These are phyloP conservation scores for Coprinopsis strossmayeri DNA, from an alignment of 768 basidiomycete species.

Conservation along the genomic window DNA sequence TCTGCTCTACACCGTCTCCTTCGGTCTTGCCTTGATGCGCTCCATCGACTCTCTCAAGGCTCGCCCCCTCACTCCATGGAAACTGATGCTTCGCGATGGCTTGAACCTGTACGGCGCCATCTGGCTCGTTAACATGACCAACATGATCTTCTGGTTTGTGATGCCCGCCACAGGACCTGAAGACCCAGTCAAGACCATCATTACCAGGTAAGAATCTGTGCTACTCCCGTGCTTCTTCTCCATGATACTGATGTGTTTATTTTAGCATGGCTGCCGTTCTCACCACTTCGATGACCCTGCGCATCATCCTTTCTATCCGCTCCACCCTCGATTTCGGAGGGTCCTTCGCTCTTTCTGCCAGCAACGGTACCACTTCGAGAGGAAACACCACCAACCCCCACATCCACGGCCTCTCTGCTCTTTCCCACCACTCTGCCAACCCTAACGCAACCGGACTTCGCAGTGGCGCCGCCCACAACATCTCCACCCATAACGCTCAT, in stretches of 20 bases:
- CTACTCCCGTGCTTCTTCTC: too few species aligned
- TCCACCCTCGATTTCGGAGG: conserved; percentile 72
- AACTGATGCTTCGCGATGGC: conserved; percentile 85
- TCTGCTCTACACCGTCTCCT: conserved; percentile 61
- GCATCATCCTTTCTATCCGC: conserved; percentile 77
- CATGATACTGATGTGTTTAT: not conserved
- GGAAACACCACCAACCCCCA: conserved; percentile 28
- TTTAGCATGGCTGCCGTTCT: conserved; percentile 74
- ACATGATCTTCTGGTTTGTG: conserved; percentile 86
- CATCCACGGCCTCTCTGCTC: conserved; percentile 39
- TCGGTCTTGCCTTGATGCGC: conserved; percentile 53
- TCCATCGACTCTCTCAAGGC: conserved; percentile 50
- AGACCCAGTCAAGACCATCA: conserved; percentile 77
- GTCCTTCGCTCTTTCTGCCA: conserved; percentile 52
- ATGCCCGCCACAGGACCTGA: conserved; percentile 51
- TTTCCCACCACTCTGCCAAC: conserved; percentile 30
- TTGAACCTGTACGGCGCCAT: conserved; percentile 81
- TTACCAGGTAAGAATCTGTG: conserved; percentile 48
- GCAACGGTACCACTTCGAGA: conserved; percentile 31
- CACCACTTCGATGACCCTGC: conserved; percentile 83
- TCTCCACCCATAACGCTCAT: conserved; percentile 31
- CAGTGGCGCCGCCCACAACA: conserved; percentile 27
- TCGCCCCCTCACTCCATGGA: conserved; percentile 65
- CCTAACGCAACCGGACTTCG: conserved; percentile 12
- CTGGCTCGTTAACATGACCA: conserved; percentile 74